Conservation (phyloP, 805 yeast species). For the Candida vaughaniae region DNA sequence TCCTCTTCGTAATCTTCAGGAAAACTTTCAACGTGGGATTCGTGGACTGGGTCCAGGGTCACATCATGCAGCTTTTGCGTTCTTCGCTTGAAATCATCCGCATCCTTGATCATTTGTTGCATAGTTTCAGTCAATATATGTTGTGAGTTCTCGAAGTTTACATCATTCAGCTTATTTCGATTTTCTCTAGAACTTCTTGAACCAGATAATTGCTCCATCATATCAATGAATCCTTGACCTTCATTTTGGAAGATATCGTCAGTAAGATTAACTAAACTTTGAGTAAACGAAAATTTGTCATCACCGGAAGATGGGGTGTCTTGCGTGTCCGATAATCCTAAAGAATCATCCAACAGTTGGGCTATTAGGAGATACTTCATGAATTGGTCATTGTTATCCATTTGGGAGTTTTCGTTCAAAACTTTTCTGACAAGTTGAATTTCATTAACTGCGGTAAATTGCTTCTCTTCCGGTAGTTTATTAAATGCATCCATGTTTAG, state of each 20-base stretch:
- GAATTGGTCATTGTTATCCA: conserved; percentile 4
- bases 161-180: neutral
- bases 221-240: conserved; percentile 73
- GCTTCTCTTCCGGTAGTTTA: conserved; percentile 4
- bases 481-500: conserved; percentile 2
- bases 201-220: conserved; percentile 74
- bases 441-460: conserved; percentile 4
- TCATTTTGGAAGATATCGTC: conserved; percentile 76
- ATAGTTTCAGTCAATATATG: neutral
- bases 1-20: conserved; percentile 5
- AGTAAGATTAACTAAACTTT: conserved; percentile 45
- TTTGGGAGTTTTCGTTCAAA: conserved; percentile 1
- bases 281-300: conserved; percentile 2
- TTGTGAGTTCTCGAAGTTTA: neutral
- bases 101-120: conserved; percentile 7
- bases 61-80: conserved; percentile 1
- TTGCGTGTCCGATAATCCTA: neutral
- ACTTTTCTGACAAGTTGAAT: conserved; percentile 2
- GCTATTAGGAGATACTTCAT: conserved; percentile 3
- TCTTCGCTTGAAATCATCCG: conserved; percentile 8
- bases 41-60: neutral
- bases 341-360: conserved; percentile 3
- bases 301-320: neutral
- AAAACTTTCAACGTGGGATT: conserved; percentile 5
- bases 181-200: conserved; percentile 38